Conservation (phyloP, 140 eudicot species). For the Oenanthe javanica region DNA sequence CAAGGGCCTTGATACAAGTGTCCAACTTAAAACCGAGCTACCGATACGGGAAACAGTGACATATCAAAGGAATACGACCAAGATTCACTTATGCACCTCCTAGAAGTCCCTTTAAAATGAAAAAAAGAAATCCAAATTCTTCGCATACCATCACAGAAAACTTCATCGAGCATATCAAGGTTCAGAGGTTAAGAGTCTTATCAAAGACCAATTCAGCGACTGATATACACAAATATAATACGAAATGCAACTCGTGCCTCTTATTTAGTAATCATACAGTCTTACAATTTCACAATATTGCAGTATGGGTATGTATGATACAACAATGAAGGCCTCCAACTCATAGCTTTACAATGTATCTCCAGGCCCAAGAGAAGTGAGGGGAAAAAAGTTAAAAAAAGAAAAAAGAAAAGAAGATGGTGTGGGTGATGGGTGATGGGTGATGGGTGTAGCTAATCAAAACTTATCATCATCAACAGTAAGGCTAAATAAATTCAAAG, state of each 20-base stretch:
- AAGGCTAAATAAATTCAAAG: not conserved
- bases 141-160: not conserved
- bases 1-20: not conserved
- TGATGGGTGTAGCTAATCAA: conserved; percentile 1
- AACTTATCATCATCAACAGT: conserved; percentile 1
- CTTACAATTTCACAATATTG: not conserved
- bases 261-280: not conserved
- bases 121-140: not conserved
- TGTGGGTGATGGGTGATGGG: not conserved
- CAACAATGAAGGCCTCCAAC: not conserved
- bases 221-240: not conserved
- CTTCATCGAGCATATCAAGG: not conserved
- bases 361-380: not conserved
- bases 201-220: not conserved
- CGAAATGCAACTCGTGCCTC: not conserved
- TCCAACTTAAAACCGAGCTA: not conserved
- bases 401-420: not conserved
- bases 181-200: not conserved
- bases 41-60: not conserved
- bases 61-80: not conserved
- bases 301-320: not conserved
- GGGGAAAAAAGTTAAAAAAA: not conserved
- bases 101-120: not conserved
- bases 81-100: not conserved
- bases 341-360: conserved; percentile 2